Base-by-base conservation (phyloP, 148 eudicot species). In the Fallopia convolvulus region DNA sequence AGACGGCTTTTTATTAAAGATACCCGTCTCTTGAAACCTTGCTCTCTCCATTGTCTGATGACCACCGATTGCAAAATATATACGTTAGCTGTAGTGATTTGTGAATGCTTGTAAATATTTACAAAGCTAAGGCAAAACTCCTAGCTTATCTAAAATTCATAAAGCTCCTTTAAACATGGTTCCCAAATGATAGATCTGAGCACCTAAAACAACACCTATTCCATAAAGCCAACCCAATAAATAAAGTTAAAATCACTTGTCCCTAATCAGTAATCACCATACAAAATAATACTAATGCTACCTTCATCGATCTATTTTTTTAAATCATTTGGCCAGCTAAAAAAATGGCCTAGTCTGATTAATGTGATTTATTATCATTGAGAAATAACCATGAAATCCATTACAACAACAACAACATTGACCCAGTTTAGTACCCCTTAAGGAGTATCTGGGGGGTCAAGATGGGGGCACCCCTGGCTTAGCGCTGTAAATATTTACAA, bases 41-140 rank as follows among this genome's bases (percentile, higher is more conserved):
- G 96, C 95, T 85, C 95, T 90, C 78, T 94, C 98, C 98, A 94
- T 94, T 66, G 97, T 94, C 98, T 94, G 89, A 80, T 70, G 81
- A 82, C 46, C 49, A 88, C 8, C 18, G 18, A 17, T 36, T 10
- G 21, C 33, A 73, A 14, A 68, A 39, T 33, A 68, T 15, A 68
- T 33, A 36, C 6, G 15, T 68, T 68, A 68, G 72, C 44, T 26
- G 30, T 26, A 26, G 30, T 26, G 30, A 39, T 14, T 5, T 66
- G 39, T 63, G 39, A 11, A 63, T 26, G 70, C 14, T 30, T 63
- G 39, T 30, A 11, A 0, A 30, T 4, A 26, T 58, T 58, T 21
- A 50, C 11, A 10, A 20, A 15, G 56, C 18, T 55, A 55, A n/a
- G 17, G 17, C 39, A 30, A 10, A 17, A 61, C 14, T 20, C 61